Conservation (phyloP, 495 filamentous ascomycete species). For the Tuber melanosporum region DNA sequence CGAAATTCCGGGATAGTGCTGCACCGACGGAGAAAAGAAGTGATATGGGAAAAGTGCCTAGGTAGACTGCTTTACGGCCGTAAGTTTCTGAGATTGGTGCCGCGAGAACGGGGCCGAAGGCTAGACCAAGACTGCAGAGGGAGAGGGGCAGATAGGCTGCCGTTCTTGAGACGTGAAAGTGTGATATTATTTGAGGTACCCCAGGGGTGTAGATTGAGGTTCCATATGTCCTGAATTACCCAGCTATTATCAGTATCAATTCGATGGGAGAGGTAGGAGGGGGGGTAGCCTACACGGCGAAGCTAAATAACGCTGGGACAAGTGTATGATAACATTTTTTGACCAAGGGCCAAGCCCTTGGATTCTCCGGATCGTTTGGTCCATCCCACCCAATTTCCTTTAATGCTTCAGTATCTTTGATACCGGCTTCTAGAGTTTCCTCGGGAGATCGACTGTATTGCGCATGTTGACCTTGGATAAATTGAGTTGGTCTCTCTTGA, state of each 20-base stretch:
- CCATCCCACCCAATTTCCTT: conserved; percentile 48
- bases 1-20: conserved; percentile 53
- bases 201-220: conserved; percentile 53
- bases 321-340: conserved; percentile 48
- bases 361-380: conserved; percentile 51
- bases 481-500: background rate
- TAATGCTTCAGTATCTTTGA: background rate
- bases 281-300: conserved; percentile 43
- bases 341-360: conserved; percentile 52
- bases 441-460: background rate
- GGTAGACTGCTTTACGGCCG: conserved; percentile 52
- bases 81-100: conserved; percentile 56
- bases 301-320: conserved; percentile 47
- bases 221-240: conserved; percentile 47
- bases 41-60: conserved; percentile 48
- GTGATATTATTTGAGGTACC: conserved; percentile 44
- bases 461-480: background rate
- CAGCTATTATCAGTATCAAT: background rate
- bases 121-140: conserved; percentile 54
- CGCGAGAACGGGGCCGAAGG: conserved; percentile 54
- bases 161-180: conserved; percentile 50
- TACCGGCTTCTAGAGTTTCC: background rate
- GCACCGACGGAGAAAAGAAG: conserved; percentile 61
- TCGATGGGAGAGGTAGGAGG: background rate
- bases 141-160: conserved; percentile 53